Conservation (phyloP, 805 yeast species). For the Clavispora asparagi region DNA sequence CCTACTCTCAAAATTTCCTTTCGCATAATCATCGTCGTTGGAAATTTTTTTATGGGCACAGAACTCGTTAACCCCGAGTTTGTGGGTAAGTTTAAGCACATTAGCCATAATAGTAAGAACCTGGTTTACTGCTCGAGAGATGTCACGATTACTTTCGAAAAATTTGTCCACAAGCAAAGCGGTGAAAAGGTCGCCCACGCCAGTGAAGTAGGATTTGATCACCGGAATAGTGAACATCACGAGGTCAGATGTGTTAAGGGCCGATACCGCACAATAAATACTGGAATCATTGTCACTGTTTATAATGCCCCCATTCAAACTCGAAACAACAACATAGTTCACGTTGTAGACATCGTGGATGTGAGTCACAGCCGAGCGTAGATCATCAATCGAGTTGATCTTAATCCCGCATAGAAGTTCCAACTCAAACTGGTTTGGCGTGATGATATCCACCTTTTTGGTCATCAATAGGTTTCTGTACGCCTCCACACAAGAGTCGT, state of each 20-base stretch:
- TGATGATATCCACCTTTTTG: conserved; percentile 11
- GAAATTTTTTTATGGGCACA: conserved; percentile 14
- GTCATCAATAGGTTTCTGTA: conserved; percentile 6
- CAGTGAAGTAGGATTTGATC: conserved; percentile 82
- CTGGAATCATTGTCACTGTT: conserved; percentile 1
- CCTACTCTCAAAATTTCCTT: conserved; percentile 30
- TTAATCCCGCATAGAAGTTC: conserved; percentile 12
- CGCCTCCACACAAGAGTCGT: conserved; percentile 10
- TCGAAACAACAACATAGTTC: conserved; percentile 13
- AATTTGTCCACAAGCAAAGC: conserved; percentile 69
- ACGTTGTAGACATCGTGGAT: conserved; percentile 8
- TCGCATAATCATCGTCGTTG: not conserved
- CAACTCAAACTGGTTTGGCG: conserved; percentile 17
- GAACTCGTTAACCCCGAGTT: conserved; percentile 28
- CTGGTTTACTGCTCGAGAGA: conserved; percentile 42
- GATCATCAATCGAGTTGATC: conserved; percentile 5
- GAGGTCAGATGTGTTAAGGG: conserved; percentile 10
- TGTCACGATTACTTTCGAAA: conserved; percentile 20
- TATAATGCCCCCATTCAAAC: conserved; percentile 26
- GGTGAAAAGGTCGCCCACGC: conserved; percentile 90
- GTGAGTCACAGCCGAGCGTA: conserved; percentile 8
- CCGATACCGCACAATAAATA: conserved; percentile 25
- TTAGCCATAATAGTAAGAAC: conserved; percentile 52
- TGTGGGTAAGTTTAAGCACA: conserved; percentile 46
- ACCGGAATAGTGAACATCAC: conserved; percentile 48